These are phyloP conservation scores for Carex sylvatica DNA, from an alignment of 202 grass and related monocot genomes.

Conservation along the genomic window DNA sequence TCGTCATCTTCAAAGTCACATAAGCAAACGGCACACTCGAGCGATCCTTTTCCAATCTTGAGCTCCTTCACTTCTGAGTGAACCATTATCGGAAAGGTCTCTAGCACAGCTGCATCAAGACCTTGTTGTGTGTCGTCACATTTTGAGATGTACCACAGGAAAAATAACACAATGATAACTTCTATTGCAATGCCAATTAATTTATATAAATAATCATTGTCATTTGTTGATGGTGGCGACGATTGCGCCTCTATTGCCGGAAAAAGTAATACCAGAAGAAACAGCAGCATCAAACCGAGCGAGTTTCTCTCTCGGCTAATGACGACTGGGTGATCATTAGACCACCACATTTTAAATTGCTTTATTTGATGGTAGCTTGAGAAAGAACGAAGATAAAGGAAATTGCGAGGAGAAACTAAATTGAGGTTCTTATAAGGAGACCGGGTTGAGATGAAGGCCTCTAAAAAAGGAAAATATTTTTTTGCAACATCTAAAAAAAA, in stretches of 20 bases:
- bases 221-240: conserved; percentile 11
- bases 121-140: conserved; percentile 24
- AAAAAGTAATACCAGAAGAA: conserved; percentile 1
- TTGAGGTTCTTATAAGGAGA: background rate
- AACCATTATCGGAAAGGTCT: conserved; percentile 68
- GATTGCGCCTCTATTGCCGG: conserved; percentile 4
- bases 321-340: background rate
- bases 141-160: conserved; percentile 3
- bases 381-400: background rate
- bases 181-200: conserved; percentile 62
- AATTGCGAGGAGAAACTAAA: background rate
- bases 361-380: background rate
- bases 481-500: background rate
- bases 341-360: conserved; percentile 9
- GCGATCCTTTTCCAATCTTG: conserved; percentile 39
- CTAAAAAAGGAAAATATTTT: background rate
- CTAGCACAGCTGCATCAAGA: conserved; percentile 50
- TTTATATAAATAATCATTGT: conserved; percentile 40
- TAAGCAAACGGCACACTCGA: conserved; percentile 92
- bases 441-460: background rate
- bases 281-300: background rate
- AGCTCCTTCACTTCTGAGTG: conserved; percentile 66
- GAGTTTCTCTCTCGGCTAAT: background rate
- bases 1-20: conserved; percentile 87
- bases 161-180: conserved; percentile 61